Evolutionary conservation across 352 stramenopile species (phyloP).

Genomic region (Phytopythium vexans): DNA sequence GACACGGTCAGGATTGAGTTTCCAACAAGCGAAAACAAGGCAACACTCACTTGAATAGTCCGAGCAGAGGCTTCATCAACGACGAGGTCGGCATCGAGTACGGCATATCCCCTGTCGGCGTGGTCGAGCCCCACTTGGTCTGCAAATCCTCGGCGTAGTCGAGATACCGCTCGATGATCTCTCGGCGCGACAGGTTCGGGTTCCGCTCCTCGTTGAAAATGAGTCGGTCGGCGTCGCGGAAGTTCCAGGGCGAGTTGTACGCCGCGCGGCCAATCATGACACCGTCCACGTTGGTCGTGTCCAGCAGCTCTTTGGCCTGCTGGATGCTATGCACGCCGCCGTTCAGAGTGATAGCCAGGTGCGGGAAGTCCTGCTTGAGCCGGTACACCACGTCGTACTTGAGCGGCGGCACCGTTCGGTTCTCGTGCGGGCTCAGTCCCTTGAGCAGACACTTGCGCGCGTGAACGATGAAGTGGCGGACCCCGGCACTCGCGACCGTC

Average conservation of each 20-base stretch:
- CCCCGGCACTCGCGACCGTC: slow-evolving; percentile 84
- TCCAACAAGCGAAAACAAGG: not conserved
- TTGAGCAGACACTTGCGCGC: slow-evolving; percentile 97
- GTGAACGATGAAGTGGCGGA: slow-evolving; percentile 97
- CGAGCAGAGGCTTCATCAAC: slow-evolving; percentile 76
- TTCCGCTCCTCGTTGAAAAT: slow-evolving; percentile 75
- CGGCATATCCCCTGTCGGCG: slow-evolving; percentile 34
- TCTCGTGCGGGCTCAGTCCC: slow-evolving; percentile 94
- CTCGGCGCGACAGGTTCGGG: slow-evolving; percentile 79
- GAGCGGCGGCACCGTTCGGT: slow-evolving; percentile 96
- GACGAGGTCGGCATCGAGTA: slow-evolving; percentile 81
- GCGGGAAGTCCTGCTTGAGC: slow-evolving; percentile 94
- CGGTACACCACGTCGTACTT: slow-evolving; percentile 94
- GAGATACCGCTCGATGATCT: slow-evolving; percentile 83
- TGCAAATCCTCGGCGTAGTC: slow-evolving; percentile 85
- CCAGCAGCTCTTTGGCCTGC: slow-evolving; percentile 87
- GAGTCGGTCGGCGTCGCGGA: slow-evolving; percentile 79
- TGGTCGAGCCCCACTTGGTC: slow-evolving; percentile 55
- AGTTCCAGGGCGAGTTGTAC: slow-evolving; percentile 89
- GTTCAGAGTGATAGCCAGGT: slow-evolving; percentile 98
- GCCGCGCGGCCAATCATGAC: slow-evolving; percentile 90
- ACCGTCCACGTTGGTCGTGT: slow-evolving; percentile 71
- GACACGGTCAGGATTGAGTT: slow-evolving; percentile 1
- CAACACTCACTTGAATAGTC: slow-evolving; percentile 64
- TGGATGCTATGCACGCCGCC: slow-evolving; percentile 93